These are phyloP conservation scores for Kitagawia praeruptora DNA, from an alignment of 129 eudicot genomes.

Conservation along the genomic window DNA sequence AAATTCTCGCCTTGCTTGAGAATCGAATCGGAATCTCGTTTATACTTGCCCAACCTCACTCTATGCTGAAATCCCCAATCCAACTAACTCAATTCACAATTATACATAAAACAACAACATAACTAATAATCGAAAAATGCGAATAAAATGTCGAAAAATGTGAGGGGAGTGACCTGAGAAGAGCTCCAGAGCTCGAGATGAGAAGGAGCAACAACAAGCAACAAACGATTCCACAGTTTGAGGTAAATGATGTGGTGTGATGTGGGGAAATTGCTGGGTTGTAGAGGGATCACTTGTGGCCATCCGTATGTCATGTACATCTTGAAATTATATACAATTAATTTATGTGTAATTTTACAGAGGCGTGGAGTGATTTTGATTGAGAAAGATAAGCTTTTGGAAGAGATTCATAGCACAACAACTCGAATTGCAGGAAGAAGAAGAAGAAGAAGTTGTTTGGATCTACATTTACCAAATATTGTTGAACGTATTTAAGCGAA, in stretches of 20 bases:
- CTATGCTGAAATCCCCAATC: slow-evolving; percentile 65
- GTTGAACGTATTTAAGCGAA: neutral
- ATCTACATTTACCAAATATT: neutral
- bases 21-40: slow-evolving; percentile 59
- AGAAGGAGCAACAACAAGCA: slow-evolving; percentile 77
- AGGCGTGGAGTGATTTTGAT: neutral
- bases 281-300: slow-evolving; percentile 95
- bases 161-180: slow-evolving; percentile 49
- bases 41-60: slow-evolving; percentile 87
- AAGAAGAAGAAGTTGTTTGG: neutral
- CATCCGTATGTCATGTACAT: slow-evolving; percentile 99
- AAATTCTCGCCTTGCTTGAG: slow-evolving; percentile 77
- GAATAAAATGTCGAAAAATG: no score
- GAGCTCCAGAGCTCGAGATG: slow-evolving; percentile 97
- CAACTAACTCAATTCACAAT: slow-evolving; percentile 3
- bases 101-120: neutral
- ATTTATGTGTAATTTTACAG: neutral
- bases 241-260: slow-evolving; percentile 71
- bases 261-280: slow-evolving; percentile 51
- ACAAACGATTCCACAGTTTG: slow-evolving; percentile 52
- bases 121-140: neutral
- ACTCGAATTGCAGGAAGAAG: neutral
- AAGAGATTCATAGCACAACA: slow-evolving; percentile 1
- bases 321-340: slow-evolving; percentile 23
- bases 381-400: slow-evolving; percentile 15